Conservation (phyloP, 2,329 filamentous ascomycete genomes). For the Penicillium brasilianum region DNA sequence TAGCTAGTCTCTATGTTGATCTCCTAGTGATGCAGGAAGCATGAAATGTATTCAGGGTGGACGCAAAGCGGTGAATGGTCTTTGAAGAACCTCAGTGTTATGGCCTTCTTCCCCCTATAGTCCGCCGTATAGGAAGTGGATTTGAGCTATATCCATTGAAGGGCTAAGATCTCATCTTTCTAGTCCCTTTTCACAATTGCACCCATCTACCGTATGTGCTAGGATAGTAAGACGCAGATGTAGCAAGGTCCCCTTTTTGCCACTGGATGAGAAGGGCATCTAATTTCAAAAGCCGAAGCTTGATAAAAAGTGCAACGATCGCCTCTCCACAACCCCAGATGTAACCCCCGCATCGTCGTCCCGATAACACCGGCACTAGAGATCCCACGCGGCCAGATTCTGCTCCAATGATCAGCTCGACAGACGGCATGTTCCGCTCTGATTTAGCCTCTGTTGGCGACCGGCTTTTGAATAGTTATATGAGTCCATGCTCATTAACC, state of each 20-base stretch:
- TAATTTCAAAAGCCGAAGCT: constrained; percentile 23
- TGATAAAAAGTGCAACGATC: constrained; percentile 17
- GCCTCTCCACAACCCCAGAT: constrained; percentile 21
- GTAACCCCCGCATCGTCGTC: constrained; percentile 26
- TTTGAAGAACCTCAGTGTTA: too few relatives aligned
- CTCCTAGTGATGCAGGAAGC: too few relatives aligned
- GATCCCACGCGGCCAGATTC: neutral
- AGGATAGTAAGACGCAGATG: neutral
- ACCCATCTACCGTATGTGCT: neutral
- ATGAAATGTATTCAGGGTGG: too few relatives aligned
- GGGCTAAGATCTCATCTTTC: neutral
- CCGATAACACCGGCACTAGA: constrained; percentile 3
- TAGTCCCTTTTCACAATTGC: neutral
- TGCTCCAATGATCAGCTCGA: constrained; percentile 10
- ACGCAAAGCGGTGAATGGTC: too few relatives aligned
- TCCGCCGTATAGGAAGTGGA: too few relatives aligned
- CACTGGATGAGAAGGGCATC: neutral
- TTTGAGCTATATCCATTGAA: neutral
- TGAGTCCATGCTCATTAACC: constrained; percentile 13
- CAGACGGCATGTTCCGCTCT: neutral
- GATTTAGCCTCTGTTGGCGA: neutral
- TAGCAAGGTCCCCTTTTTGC: neutral
- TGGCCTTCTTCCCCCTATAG: too few relatives aligned
- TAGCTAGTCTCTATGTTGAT: too few relatives aligned
- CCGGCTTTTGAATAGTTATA: constrained; percentile 22